Percentiles rank a stretch among this genome's conserved stretches.
Conservation (phyloP, 2,329 filamentous ascomycete species). For the Aspergillus calidoustus region DNA sequence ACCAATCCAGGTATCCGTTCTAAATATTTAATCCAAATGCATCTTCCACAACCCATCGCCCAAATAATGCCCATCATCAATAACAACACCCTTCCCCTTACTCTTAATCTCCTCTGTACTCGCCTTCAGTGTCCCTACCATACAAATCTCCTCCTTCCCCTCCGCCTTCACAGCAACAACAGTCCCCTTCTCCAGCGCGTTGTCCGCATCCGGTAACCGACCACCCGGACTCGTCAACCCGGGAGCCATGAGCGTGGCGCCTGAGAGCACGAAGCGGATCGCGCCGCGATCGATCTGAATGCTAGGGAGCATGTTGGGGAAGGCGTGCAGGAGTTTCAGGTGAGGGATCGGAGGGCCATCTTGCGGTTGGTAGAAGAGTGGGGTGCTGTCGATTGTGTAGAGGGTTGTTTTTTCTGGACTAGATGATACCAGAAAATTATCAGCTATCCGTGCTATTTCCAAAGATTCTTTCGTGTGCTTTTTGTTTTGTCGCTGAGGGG, state of each 20-base stretch:
- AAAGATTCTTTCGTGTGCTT: background rate
- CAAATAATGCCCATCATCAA: slow-evolving; percentile 91
- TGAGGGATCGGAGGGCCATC: slow-evolving; percentile 82
- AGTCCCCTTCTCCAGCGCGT: slow-evolving; percentile 76
- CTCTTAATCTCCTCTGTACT: slow-evolving; percentile 91
- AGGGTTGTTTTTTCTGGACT: slow-evolving; percentile 85
- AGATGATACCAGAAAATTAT: background rate
- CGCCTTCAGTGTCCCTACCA: slow-evolving; percentile 81
- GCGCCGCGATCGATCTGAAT: slow-evolving; percentile 93
- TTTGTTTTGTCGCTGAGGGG: too few species aligned
- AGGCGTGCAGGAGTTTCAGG: slow-evolving; percentile 85
- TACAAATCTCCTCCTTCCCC: slow-evolving; percentile 89
- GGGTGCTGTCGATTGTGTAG: slow-evolving; percentile 77
- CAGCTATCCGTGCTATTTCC: background rate
- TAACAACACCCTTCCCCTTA: slow-evolving; percentile 90
- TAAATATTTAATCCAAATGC: slow-evolving; percentile 55
- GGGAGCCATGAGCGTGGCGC: slow-evolving; percentile 94
- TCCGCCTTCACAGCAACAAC: slow-evolving; percentile 90
- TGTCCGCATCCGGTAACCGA: slow-evolving; percentile 66
- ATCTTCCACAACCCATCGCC: slow-evolving; percentile 93
- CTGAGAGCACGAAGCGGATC: slow-evolving; percentile 92
- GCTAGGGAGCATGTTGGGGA: slow-evolving; percentile 80
- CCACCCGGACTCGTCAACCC: slow-evolving; percentile 86
- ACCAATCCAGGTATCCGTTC: background rate
- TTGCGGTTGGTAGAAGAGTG: slow-evolving; percentile 90